phyloP scores from a whole-genome alignment of 345 rosid genomes.

The Gossypium sturtianum region DNA sequence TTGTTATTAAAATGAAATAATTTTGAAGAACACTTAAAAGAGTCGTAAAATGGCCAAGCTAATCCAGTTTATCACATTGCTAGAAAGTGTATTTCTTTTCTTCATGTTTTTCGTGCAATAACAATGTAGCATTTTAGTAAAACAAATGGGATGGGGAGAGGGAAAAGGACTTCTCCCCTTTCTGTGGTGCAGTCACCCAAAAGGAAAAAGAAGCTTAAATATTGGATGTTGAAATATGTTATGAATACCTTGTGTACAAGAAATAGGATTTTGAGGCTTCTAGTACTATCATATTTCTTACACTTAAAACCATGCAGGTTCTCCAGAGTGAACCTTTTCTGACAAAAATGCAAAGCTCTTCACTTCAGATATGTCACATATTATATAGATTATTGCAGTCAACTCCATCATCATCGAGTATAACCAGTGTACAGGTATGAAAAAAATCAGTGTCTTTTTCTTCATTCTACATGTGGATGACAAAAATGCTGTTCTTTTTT shows the following conservation, averaged over 20 bases:
- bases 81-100: background rate
- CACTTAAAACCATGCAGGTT: constrained; percentile 35
- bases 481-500: constrained; percentile 3
- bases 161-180: too few relatives aligned
- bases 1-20: background rate
- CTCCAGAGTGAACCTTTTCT: constrained; percentile 46
- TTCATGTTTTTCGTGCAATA: background rate
- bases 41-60: background rate
- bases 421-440: constrained; percentile 56
- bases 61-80: background rate
- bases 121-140: background rate
- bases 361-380: constrained; percentile 55
- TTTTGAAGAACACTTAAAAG: background rate
- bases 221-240: background rate
- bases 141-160: background rate
- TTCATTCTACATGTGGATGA: constrained; percentile 4
- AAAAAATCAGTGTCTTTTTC: background rate
- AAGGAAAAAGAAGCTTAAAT: background rate
- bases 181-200: background rate
- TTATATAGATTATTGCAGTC: constrained; percentile 43
- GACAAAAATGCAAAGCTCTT: constrained; percentile 50
- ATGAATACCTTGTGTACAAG: background rate
- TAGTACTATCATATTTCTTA: background rate
- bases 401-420: constrained; percentile 37
- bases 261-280: background rate